These are phyloP conservation scores for Xerocomus cyaneibrunnescens DNA, from an alignment of 1,284 basidiomycete species.

Conservation along the genomic window DNA sequence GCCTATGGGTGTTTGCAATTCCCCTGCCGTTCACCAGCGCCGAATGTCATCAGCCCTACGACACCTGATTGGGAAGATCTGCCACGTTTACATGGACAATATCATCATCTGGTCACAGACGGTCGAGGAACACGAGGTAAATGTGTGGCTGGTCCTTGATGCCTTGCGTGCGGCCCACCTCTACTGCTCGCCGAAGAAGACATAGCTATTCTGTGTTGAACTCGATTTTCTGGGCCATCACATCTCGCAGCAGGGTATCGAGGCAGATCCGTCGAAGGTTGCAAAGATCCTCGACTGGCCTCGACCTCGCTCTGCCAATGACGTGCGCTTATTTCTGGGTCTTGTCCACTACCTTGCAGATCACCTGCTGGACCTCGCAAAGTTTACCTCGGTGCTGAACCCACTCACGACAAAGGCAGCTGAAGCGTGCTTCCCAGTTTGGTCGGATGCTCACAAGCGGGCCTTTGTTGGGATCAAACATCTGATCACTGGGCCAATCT, in stretches of 20 bases:
- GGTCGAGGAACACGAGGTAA: conserved; percentile 29
- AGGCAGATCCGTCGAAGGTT: background rate
- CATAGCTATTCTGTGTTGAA: background rate
- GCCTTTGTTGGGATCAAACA: conserved; percentile 43
- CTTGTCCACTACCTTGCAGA: conserved; percentile 37
- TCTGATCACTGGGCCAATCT: conserved; percentile 28
- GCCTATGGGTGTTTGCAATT: too few relatives aligned
- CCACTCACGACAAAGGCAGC: background rate
- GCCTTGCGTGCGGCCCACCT: background rate
- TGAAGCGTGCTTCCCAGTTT: conserved; percentile 22
- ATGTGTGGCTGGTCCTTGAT: conserved; percentile 4
- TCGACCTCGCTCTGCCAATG: conserved; percentile 20
- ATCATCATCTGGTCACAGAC: conserved; percentile 39
- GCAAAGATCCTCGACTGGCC: conserved; percentile 32
- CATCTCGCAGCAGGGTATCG: background rate
- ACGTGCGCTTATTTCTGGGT: conserved; percentile 40
- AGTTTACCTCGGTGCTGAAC: background rate
- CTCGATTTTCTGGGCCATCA: background rate
- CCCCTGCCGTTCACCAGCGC: conserved; percentile 21
- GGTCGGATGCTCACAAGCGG: conserved; percentile 27
- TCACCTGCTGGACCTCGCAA: conserved; percentile 14
- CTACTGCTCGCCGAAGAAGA: background rate
- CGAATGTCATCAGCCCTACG: conserved; percentile 12
- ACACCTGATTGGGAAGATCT: too few relatives aligned
- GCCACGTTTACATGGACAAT: conserved; percentile 39